Percentiles rank a stretch among this genome's conserved stretches.
These are phyloP conservation scores for Rhododendron simsii DNA, from an alignment of 148 eudicot genomes.

Conservation along the genomic window DNA sequence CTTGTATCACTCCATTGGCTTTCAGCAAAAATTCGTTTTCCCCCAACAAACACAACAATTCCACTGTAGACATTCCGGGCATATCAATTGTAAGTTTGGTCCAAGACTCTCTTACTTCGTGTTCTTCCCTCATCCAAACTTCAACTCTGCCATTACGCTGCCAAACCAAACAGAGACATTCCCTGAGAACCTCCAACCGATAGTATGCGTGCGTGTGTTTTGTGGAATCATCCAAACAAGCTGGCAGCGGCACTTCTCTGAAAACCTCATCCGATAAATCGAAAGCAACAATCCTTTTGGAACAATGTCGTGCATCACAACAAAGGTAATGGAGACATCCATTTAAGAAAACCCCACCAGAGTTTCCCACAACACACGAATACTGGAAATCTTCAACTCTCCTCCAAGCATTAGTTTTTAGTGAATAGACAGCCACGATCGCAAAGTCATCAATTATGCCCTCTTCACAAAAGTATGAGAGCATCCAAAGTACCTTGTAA, in stretches of 20 bases:
- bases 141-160: too few relatives aligned
- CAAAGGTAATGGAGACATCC: background rate
- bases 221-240: background rate
- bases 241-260: background rate
- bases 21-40: too few relatives aligned
- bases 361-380: too few relatives aligned
- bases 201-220: too few relatives aligned
- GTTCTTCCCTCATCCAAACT: background rate
- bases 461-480: background rate
- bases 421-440: background rate
- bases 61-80: too few relatives aligned
- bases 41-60: background rate
- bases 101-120: background rate
- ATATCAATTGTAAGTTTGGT: background rate
- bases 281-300: background rate
- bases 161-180: background rate
- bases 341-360: background rate
- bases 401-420: background rate
- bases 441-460: too few relatives aligned
- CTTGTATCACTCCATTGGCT: too few relatives aligned
- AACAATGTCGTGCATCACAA: background rate
- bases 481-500: background rate
- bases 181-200: background rate
- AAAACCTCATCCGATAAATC: background rate
- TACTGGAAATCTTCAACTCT: background rate